Evolutionary conservation across 1,284 basidiomycete species (phyloP).

Genomic region (Cystobasidium sp.): DNA sequence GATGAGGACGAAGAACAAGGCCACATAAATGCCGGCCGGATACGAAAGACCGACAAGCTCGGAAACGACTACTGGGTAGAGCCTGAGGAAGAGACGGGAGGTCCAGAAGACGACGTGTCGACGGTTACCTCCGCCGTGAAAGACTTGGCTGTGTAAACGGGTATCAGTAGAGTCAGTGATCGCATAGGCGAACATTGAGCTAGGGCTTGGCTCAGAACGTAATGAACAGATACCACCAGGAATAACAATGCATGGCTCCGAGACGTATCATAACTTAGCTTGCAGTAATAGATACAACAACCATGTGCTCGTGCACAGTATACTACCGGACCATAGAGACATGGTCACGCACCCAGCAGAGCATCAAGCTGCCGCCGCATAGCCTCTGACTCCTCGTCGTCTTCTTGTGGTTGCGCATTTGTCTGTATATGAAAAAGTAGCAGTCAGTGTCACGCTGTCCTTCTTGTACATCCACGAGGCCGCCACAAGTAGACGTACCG

Average conservation of each 20-base stretch:
- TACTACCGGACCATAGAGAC: neutral
- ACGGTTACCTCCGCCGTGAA: slow-evolving; percentile 1
- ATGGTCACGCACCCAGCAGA: slow-evolving; percentile 30
- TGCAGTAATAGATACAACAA: too few relatives aligned
- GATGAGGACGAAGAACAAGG: slow-evolving; percentile 56
- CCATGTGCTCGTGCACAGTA: too few relatives aligned
- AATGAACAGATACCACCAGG: too few relatives aligned
- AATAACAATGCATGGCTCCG: too few relatives aligned
- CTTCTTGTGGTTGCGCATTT: slow-evolving; percentile 46
- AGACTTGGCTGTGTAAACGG: neutral
- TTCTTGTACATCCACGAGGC: neutral
- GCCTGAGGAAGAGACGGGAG: neutral
- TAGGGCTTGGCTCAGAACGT: too few relatives aligned
- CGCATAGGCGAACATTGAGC: too few relatives aligned
- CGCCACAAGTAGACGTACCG: slow-evolving; percentile 65
- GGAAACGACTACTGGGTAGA: slow-evolving; percentile 32
- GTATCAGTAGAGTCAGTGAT: neutral
- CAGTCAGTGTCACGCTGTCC: neutral
- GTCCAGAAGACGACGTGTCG: slow-evolving; percentile 10
- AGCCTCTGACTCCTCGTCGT: slow-evolving; percentile 51
- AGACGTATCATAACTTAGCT: too few relatives aligned
- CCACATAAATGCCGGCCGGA: slow-evolving; percentile 38
- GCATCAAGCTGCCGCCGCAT: slow-evolving; percentile 49
- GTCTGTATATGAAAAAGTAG: slow-evolving; percentile 15
- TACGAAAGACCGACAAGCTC: slow-evolving; percentile 32